phyloP scores from a whole-genome alignment of 2,329 filamentous ascomycete genomes.

The Aspergillus phoenicis region DNA sequence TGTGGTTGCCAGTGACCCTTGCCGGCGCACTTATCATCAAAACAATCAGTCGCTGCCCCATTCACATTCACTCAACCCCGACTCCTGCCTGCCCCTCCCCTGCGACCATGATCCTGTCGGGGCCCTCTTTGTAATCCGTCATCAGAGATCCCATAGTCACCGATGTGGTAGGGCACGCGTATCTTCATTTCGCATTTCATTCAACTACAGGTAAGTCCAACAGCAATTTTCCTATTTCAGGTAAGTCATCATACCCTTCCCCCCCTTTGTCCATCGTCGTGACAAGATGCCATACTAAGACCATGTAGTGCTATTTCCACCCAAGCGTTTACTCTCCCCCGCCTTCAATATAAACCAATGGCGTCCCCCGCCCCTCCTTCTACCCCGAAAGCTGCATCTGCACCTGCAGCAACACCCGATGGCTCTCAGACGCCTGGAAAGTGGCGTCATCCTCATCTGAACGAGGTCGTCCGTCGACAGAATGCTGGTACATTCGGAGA shows the following conservation, averaged over 20 bases:
- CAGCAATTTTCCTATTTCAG: constrained; percentile 4
- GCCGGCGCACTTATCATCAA: constrained; percentile 18
- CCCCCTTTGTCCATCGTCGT: background rate
- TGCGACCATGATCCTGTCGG: constrained; percentile 13
- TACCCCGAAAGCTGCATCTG: constrained; percentile 41
- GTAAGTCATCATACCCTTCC: background rate
- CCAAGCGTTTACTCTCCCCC: constrained; percentile 9
- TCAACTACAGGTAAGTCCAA: constrained; percentile 23
- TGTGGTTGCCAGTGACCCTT: constrained; percentile 21
- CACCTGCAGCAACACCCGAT: constrained; percentile 30
- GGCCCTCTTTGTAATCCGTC: background rate
- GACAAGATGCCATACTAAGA: background rate
- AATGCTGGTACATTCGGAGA: constrained; percentile 77
- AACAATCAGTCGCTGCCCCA: constrained; percentile 20
- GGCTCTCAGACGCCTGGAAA: constrained; percentile 62
- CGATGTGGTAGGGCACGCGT: background rate
- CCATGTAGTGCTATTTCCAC: background rate
- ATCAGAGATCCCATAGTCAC: background rate
- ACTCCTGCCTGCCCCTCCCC: background rate
- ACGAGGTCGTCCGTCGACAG: constrained; percentile 82
- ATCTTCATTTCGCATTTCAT: constrained; percentile 1
- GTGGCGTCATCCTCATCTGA: constrained; percentile 86
- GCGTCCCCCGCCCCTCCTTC: constrained; percentile 43
- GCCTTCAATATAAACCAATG: constrained; percentile 29
- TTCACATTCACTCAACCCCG: background rate